phyloP scores from a whole-genome alignment of 331 rosid genomes.

The Quercus lobata region DNA sequence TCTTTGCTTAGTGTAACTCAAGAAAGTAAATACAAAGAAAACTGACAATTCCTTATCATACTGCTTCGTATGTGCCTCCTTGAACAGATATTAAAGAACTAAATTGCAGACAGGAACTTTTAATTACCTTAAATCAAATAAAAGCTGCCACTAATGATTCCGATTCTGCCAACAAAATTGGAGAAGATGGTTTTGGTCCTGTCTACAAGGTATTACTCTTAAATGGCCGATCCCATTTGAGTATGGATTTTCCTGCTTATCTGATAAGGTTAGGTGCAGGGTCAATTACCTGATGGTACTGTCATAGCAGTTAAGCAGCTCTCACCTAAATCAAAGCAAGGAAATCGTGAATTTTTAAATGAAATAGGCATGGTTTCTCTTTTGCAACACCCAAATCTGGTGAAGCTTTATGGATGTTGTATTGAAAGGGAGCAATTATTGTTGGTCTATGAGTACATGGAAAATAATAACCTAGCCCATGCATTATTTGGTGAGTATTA shows the following conservation, averaged over 20 bases:
- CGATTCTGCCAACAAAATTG: constrained; percentile 55
- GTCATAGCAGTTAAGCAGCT: constrained; percentile 70
- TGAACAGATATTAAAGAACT: constrained; percentile 39
- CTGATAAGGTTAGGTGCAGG: constrained; percentile 35
- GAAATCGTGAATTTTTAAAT: constrained; percentile 66
- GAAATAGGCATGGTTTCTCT: constrained; percentile 77
- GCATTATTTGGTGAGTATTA: constrained; percentile 55
- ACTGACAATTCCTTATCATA: neutral
- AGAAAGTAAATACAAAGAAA: constrained; percentile 7
- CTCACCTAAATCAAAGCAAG: constrained; percentile 61
- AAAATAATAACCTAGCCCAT: constrained; percentile 62
- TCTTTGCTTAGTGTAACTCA: neutral
- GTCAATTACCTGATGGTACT: constrained; percentile 64
- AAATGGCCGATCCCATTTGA: neutral
- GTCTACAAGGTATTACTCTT: constrained; percentile 56
- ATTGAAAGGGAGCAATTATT: constrained; percentile 58
- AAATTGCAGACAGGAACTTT: constrained; percentile 47
- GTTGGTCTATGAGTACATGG: constrained; percentile 74
- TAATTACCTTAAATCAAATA: constrained; percentile 71
- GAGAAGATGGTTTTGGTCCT: constrained; percentile 96
- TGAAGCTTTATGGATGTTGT: constrained; percentile 79
- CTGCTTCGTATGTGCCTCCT: constrained; percentile 5
- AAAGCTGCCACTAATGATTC: constrained; percentile 70
- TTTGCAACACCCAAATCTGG: constrained; percentile 80
- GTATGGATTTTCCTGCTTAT: constrained; percentile 2